These are phyloP conservation scores for Debaryomycetaceae sp. DNA, from an alignment of 1,139 yeast genomes.

Conservation along the genomic window DNA sequence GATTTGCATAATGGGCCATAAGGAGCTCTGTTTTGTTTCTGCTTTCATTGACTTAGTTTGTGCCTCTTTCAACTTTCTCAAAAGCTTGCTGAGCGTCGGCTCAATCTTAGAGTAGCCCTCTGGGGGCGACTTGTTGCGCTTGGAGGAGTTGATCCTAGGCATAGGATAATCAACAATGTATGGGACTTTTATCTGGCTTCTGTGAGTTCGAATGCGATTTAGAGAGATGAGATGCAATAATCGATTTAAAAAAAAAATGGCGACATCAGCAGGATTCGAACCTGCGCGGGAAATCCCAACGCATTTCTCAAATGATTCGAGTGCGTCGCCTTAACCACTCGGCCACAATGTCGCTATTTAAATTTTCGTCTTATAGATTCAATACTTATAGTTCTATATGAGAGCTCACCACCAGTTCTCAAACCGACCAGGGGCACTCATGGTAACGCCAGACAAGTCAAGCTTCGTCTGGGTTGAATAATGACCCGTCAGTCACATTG, in stretches of 20 bases:
- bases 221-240: background rate
- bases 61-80: constrained; percentile 56
- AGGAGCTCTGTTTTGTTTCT: constrained; percentile 46
- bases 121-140: constrained; percentile 55
- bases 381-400: no score
- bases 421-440: no score
- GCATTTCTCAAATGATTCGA: constrained; percentile 56
- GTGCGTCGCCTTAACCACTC: constrained; percentile 82
- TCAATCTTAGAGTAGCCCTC: constrained; percentile 73
- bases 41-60: constrained; percentile 31
- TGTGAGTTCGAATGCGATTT: background rate
- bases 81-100: constrained; percentile 64
- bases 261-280: constrained; percentile 90
- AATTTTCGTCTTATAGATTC: background rate
- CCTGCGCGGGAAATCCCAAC: constrained; percentile 90
- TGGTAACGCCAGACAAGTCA: no score
- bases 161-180: constrained; percentile 13
- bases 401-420: no score
- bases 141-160: constrained; percentile 41
- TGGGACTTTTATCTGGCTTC: background rate
- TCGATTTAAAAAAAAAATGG: constrained; percentile 23
- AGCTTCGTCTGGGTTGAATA: no score
- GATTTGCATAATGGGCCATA: constrained; percentile 72
- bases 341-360: constrained; percentile 56
- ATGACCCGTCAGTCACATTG: no score